phyloP scores from a whole-genome alignment of 2,329 filamentous ascomycete species.

The Paraphaeosphaeria minitans region DNA sequence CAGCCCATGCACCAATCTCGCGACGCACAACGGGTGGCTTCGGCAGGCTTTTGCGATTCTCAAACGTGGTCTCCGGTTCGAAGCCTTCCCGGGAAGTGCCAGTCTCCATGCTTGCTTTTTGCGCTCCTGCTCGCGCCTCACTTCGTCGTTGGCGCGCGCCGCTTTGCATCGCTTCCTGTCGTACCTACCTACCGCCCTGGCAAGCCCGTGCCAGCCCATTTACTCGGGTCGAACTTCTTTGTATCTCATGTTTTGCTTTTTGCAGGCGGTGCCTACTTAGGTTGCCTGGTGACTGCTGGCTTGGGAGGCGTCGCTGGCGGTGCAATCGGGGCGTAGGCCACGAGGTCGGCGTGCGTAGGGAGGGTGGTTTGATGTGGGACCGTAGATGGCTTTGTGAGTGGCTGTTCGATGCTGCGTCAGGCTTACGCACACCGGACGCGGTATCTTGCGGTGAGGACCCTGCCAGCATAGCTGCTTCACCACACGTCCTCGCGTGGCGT shows the following conservation, averaged over 20 bases:
- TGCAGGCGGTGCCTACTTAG: neutral
- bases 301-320: neutral
- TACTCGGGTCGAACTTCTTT: neutral
- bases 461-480: neutral
- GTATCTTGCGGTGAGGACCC: conserved; percentile 2
- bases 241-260: neutral
- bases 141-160: neutral
- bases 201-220: conserved; percentile 4
- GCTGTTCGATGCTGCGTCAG: neutral
- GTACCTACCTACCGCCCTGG: conserved; percentile 7
- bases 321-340: neutral
- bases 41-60: conserved; percentile 28
- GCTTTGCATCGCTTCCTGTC: conserved; percentile 4
- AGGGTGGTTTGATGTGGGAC: neutral
- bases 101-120: conserved; percentile 4
- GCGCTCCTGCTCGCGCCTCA: neutral
- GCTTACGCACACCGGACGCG: conserved; percentile 1
- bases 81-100: conserved; percentile 1
- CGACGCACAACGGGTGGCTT: conserved; percentile 20
- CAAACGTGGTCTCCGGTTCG: conserved; percentile 17
- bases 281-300: neutral
- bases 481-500: neutral
- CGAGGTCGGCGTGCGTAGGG: neutral
- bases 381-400: neutral
- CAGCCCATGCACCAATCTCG: conserved; percentile 13